Percentiles rank a stretch among this genome's conserved stretches.
These are phyloP conservation scores for Diaporthe ampelina DNA, from an alignment of 2,329 filamentous ascomycete species.

Conservation along the genomic window DNA sequence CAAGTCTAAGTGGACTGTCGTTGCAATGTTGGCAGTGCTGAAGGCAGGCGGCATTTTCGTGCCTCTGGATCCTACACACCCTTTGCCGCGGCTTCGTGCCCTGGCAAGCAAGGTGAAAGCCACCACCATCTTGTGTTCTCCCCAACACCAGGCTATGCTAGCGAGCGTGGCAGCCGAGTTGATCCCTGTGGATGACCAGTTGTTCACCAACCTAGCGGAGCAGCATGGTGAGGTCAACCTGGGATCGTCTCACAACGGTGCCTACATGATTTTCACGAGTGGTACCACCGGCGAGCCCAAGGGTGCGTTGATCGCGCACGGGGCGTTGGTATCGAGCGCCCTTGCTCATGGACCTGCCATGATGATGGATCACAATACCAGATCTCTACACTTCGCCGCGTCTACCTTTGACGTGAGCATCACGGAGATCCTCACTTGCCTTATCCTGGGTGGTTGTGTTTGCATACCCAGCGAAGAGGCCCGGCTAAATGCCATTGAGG, in stretches of 20 bases:
- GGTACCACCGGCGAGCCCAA: conserved; percentile 81
- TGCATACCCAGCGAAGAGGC: conserved; percentile 45
- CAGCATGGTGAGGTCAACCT: conserved; percentile 21
- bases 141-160: conserved; percentile 13
- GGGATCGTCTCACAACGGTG: conserved; percentile 6
- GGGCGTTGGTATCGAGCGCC: conserved; percentile 58
- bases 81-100: background rate
- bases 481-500: conserved; percentile 53
- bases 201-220: conserved; percentile 18
- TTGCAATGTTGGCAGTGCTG: conserved; percentile 44
- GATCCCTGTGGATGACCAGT: conserved; percentile 5
- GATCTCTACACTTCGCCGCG: conserved; percentile 63
- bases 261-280: conserved; percentile 76
- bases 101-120: conserved; percentile 10
- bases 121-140: background rate
- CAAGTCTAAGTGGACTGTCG: conserved; percentile 34
- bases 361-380: conserved; percentile 57
- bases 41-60: conserved; percentile 45
- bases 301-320: conserved; percentile 64
- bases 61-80: conserved; percentile 41
- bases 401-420: conserved; percentile 70
- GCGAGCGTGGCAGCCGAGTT: conserved; percentile 8
- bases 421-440: conserved; percentile 67
- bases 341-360: conserved; percentile 53
- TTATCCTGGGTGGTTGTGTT: conserved; percentile 45